Evolutionary conservation across 805 yeast genomes (phyloP).

Genomic region (Ogataea salicorniae): DNA sequence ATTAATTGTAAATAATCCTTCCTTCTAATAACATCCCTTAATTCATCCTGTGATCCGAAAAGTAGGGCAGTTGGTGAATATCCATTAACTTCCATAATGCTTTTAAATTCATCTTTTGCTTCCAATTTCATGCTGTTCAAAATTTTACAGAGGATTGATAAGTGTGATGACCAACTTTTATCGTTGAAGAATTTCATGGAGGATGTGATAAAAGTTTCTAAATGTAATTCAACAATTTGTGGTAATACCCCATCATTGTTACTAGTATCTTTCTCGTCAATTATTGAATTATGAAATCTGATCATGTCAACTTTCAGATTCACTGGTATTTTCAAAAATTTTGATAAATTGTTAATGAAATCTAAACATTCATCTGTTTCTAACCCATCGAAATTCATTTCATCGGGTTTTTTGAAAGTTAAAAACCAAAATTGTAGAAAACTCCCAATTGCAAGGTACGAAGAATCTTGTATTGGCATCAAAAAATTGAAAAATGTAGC

Average conservation of each 20-base stretch:
- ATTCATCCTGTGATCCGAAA: conserved; percentile 8
- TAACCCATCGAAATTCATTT: conserved; percentile 15
- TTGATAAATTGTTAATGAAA: conserved; percentile 8
- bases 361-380: conserved; percentile 10
- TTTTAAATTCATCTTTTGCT: conserved; percentile 8
- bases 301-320: conserved; percentile 10
- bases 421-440: conserved; percentile 14
- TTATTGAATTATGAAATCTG: conserved; percentile 3
- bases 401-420: conserved; percentile 12
- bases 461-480: conserved; percentile 14
- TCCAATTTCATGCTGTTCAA: conserved; percentile 10
- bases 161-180: conserved; percentile 16
- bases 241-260: neutral
- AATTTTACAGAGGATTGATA: conserved; percentile 13
- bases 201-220: conserved; percentile 15
- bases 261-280: neutral
- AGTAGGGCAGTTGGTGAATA: conserved; percentile 11
- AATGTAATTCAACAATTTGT: conserved; percentile 5
- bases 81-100: neutral
- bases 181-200: conserved; percentile 14
- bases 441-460: conserved; percentile 7
- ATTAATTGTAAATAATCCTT: conserved; percentile 7
- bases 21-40: conserved; percentile 7
- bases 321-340: conserved; percentile 5
- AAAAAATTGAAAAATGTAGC: conserved; percentile 17